phyloP scores from a whole-genome alignment of 1,284 basidiomycete genomes.

The Ganoderma leucocontextum region DNA sequence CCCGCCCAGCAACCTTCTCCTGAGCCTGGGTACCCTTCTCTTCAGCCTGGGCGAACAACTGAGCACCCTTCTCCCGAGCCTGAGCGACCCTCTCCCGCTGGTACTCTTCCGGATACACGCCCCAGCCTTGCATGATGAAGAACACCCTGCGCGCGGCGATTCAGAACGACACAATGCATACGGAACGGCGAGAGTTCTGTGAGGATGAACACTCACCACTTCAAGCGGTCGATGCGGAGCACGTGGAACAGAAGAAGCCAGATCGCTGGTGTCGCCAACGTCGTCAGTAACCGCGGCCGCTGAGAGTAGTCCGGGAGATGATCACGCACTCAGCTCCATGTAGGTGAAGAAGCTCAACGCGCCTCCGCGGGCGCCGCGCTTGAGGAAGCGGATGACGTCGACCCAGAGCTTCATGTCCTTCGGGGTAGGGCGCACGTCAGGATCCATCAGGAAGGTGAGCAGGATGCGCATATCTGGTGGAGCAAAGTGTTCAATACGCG shows the following conservation, averaged over 20 bases:
- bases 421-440: constrained; percentile 55
- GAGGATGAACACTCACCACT: constrained; percentile 45
- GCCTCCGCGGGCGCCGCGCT: constrained; percentile 61
- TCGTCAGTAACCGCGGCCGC: not conserved
- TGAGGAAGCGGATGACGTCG: constrained; percentile 65
- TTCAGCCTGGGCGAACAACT: not conserved
- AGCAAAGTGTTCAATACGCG: not conserved
- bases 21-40: not conserved
- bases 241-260: constrained; percentile 59
- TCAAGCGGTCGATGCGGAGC: constrained; percentile 52
- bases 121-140: constrained; percentile 60
- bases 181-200: not conserved
- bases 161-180: not conserved
- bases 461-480: constrained; percentile 61
- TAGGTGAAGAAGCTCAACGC: constrained; percentile 72
- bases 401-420: constrained; percentile 75
- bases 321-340: constrained; percentile 58
- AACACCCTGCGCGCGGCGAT: constrained; percentile 44
- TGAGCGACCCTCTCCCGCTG: not conserved
- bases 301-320: not conserved
- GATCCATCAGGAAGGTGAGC: constrained; percentile 64
- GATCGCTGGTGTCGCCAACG: constrained; percentile 44
- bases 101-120: constrained; percentile 30
- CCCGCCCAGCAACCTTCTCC: not conserved
- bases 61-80: not conserved